A percentile compares a stretch with the other conserved stretches of the same genome.
These are phyloP conservation scores for Arabidopsis thaliana DNA, from an alignment of 345 rosid species.

Conservation along the genomic window TAIR10.1 NC_003071.7:16545501-16546000, in stretches of 20 bases:
- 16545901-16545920: constrained; percentile 37
- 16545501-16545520: constrained; percentile 40
- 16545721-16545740: constrained; percentile 38
- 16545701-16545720: constrained; percentile 2
- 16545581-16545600: constrained; percentile 31
- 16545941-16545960: background rate
- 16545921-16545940: constrained; percentile 3
- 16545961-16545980: constrained; percentile 25
- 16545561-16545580: constrained; percentile 30
- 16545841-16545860: background rate
- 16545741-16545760: constrained; percentile 44
- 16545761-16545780: background rate
- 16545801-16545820: background rate
- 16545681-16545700: constrained; percentile 7
- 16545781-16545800: background rate
- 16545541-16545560: constrained; percentile 35
- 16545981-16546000: constrained; percentile 27
- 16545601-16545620: constrained; percentile 49
- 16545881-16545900: constrained; percentile 10
- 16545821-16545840: constrained; percentile 2
- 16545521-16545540: constrained; percentile 41
- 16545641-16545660: background rate
- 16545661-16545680: constrained; percentile 10
- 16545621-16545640: constrained; percentile 35
- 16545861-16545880: constrained; percentile 1